Conservation (phyloP, 106 monocot species). For the Phalaenopsis aphrodite region DNA sequence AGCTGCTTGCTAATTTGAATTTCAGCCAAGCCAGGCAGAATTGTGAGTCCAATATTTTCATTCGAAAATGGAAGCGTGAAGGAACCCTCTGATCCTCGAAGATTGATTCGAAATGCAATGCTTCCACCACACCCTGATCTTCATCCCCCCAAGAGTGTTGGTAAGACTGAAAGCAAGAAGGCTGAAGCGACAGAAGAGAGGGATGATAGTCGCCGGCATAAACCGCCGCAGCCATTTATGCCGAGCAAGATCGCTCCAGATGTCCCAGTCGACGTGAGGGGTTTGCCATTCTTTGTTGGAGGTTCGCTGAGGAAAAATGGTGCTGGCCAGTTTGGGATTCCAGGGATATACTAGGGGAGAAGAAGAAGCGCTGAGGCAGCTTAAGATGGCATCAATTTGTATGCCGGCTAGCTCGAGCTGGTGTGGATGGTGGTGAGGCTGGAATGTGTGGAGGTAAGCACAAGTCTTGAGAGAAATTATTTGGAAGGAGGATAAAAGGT, state of each 20-base stretch:
- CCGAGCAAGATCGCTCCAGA: background rate
- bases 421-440: too few relatives aligned
- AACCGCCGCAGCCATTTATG: background rate
- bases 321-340: background rate
- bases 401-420: too few relatives aligned
- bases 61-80: background rate
- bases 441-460: too few relatives aligned
- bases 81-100: background rate
- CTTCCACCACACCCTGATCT: background rate
- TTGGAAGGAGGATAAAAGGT: too few relatives aligned
- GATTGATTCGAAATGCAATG: background rate
- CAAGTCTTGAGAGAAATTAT: too few relatives aligned
- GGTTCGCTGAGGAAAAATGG: background rate
- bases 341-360: background rate
- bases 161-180: background rate
- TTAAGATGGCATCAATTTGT: too few relatives aligned
- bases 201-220: background rate
- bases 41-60: background rate
- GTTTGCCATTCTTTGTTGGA: background rate
- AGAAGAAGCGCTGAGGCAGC: background rate
- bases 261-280: background rate
- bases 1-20: background rate
- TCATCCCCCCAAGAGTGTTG: background rate
- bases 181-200: background rate
- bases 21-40: background rate